These are phyloP conservation scores for Persicaria tinctoria DNA, from an alignment of 148 eudicot species.

Conservation along the genomic window DNA sequence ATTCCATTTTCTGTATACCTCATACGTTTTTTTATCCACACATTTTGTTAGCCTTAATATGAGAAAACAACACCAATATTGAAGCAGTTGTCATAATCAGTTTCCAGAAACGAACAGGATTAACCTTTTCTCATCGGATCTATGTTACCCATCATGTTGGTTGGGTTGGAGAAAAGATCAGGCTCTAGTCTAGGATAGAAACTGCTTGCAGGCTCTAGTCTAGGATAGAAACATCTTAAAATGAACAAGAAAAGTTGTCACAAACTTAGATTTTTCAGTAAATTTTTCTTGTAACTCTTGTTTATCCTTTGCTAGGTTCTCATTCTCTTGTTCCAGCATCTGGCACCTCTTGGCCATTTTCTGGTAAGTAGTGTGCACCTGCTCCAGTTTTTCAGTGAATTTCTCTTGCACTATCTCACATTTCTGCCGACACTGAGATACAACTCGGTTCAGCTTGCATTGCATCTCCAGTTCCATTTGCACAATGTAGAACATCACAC, in stretches of 20 bases:
- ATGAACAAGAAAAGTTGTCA: background rate
- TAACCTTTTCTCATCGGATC: too few species aligned
- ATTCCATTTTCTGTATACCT: too few species aligned
- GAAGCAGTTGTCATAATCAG: too few species aligned
- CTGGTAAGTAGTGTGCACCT: constrained; percentile 78
- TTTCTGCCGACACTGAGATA: constrained; percentile 75
- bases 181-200: too few species aligned
- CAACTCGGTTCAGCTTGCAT: constrained; percentile 75
- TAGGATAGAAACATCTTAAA: background rate
- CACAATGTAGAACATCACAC: constrained; percentile 78
- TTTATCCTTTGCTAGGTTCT: constrained; percentile 69
- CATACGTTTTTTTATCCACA: too few species aligned
- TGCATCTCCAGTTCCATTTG: constrained; percentile 94
- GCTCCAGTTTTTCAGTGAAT: constrained; percentile 76
- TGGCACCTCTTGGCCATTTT: constrained; percentile 89
- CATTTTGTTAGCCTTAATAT: too few species aligned
- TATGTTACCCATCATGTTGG: too few species aligned
- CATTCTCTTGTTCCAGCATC: constrained; percentile 81
- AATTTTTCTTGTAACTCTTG: constrained; percentile 89
- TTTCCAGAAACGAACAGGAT: too few species aligned
- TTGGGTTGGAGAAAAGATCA: too few species aligned
- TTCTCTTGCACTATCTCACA: constrained; percentile 79
- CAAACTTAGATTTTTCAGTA: constrained; percentile 82
- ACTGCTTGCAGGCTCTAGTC: too few species aligned
- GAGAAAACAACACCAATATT: too few species aligned